These are phyloP conservation scores for Sporobolomyces roseus DNA, from an alignment of 768 basidiomycete genomes.

Conservation along the genomic window DNA sequence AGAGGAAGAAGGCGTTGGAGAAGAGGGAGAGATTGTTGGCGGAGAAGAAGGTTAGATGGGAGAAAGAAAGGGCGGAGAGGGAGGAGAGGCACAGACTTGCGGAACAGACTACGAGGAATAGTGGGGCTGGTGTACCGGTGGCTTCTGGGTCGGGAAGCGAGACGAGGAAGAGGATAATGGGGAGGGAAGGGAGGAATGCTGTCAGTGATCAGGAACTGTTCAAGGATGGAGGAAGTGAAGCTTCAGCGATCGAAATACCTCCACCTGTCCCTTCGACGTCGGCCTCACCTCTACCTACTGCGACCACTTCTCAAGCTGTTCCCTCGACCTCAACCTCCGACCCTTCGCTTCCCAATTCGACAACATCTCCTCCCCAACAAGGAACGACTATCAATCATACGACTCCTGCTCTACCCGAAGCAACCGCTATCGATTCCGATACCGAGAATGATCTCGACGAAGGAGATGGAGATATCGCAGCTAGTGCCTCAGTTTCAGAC, in stretches of 20 bases:
- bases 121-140: no score
- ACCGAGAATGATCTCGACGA: neutral
- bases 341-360: neutral
- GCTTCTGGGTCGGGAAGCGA: no score
- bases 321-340: neutral
- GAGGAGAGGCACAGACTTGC: neutral
- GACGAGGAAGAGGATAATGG: neutral
- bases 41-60: conserved; percentile 21
- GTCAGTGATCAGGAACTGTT: conserved; percentile 30
- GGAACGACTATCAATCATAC: neutral
- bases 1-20: conserved; percentile 43
- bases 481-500: conserved; percentile 17
- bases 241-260: no score
- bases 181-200: conserved; percentile 8
- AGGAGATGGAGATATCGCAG: conserved; percentile 18
- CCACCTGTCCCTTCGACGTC: neutral
- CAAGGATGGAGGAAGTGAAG: conserved; percentile 11
- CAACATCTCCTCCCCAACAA: neutral
- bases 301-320: neutral
- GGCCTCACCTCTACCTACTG: neutral
- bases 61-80: conserved; percentile 11
- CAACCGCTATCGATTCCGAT: neutral
- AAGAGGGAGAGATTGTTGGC: conserved; percentile 40
- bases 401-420: neutral
- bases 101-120: neutral